Conservation (phyloP, 805 yeast genomes). For the Saccharomycopsis fermentans region DNA sequence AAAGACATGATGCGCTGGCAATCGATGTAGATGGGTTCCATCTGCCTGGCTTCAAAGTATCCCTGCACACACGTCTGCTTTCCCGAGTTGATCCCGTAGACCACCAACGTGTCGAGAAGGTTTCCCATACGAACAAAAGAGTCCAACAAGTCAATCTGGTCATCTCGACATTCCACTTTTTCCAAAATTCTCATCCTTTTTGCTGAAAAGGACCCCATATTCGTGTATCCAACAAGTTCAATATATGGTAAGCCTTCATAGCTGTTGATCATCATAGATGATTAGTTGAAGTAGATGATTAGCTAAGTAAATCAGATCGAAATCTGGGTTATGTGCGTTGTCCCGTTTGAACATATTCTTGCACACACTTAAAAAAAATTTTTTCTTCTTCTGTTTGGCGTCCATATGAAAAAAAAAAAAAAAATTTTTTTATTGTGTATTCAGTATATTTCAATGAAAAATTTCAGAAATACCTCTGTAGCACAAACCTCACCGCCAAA, state of each 20-base stretch:
- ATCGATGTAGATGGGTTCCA: conserved; percentile 7
- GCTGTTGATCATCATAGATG: too few species aligned
- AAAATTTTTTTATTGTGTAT: neutral
- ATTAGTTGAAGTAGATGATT: too few species aligned
- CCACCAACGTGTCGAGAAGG: conserved; percentile 3
- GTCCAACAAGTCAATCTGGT: conserved; percentile 11
- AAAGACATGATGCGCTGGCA: conserved; percentile 7
- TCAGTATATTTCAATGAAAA: neutral
- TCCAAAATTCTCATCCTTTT: neutral
- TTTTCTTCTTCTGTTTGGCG: neutral
- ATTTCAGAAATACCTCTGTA: neutral
- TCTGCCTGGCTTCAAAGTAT: conserved; percentile 1
- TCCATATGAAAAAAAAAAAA: neutral
- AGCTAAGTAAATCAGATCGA: too few species aligned
- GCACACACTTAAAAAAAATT: neutral
- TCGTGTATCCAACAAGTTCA: too few species aligned
- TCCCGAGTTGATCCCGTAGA: conserved; percentile 17
- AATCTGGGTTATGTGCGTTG: too few species aligned
- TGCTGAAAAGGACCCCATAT: too few species aligned
- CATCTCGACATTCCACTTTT: conserved; percentile 2
- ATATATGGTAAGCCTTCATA: too few species aligned
- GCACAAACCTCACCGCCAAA: too few species aligned
- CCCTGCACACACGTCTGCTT: conserved; percentile 6
- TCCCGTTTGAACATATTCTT: too few species aligned
- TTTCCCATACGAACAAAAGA: conserved; percentile 4